Base-by-base conservation (phyloP, 2,329 filamentous ascomycete genomes). In the Alternaria consortialis region DNA sequence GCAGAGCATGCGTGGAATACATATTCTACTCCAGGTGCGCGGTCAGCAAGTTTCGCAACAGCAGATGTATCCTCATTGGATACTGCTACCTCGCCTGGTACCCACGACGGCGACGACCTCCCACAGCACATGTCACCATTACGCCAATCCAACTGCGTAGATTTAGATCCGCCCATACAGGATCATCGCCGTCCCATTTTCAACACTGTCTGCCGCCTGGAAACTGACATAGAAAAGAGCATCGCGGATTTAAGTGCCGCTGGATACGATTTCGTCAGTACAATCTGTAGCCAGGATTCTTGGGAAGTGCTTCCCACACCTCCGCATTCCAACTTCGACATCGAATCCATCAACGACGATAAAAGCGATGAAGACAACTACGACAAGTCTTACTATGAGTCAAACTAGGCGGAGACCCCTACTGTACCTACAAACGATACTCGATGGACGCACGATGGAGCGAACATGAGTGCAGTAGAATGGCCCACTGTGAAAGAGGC, bases 401-500 rank as follows among this genome's bases (percentile, higher is more conserved):
- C 32, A 27, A 25, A 37, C 9, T 36, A 60, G 32, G 37, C 48
- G 34, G 59, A 56, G 36, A 37, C 50, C 11, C 25, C 23, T n/a
- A 20, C 23, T 27, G 34, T 15, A 20, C 32, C 23, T 20, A 31
- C 53, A 7, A 27, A 47, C 11, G 32, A 42, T 17, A 42, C n/a
- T 20, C 37, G 25, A 15, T 17, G 32, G 29, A 27, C 25, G 11
- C 36, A 50, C 11, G 44, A 58, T 15, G 37, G 32, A 15, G 60
- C 37, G 4, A 53, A 51, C 11, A 62, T 56, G 12, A 57, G 55
- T 40, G 58, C 47, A 9, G 50, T 58, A 13, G 67, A 68, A 23
- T 73, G 69, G 69, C 68, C 65, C 2, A 66, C 61, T 37, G 48
- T 68, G 25, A 52, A 60, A 47, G 66, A 71, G 48, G 60, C 66